phyloP scores from a whole-genome alignment of 805 yeast species.

The Saturnispora silvae region DNA sequence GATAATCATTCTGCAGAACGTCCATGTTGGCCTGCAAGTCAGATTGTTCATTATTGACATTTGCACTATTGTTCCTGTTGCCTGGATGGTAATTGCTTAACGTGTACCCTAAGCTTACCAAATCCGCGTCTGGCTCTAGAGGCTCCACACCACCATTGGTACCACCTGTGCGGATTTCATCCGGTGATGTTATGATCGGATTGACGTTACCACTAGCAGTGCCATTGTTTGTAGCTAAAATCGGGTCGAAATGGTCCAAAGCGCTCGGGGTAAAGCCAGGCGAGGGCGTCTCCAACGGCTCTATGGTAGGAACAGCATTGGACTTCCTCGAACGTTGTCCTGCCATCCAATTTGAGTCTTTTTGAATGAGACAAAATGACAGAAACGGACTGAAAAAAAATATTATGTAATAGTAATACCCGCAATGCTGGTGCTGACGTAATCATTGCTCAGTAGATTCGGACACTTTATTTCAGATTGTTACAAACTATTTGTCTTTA shows the following conservation, averaged over 20 bases:
- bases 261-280: no score
- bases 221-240: slow-evolving; percentile 1
- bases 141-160: background rate
- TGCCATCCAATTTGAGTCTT: no score
- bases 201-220: no score
- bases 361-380: no score
- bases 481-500: background rate
- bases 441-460: background rate
- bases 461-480: no score
- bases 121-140: slow-evolving; percentile 6
- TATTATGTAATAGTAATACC: no score
- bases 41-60: background rate
- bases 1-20: background rate
- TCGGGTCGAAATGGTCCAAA: slow-evolving; percentile 3
- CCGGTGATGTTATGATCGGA: slow-evolving; percentile 9
- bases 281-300: no score
- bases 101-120: slow-evolving; percentile 4
- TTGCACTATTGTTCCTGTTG: background rate
- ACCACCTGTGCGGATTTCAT: background rate
- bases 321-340: no score
- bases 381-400: no score
- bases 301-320: no score
- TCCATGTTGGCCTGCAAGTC: slow-evolving; percentile 1
- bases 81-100: slow-evolving; percentile 5
- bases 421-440: no score